Evolutionary conservation across 176 grass and related monocot species (phyloP).

Genomic region (Oryza nivara): DNA sequence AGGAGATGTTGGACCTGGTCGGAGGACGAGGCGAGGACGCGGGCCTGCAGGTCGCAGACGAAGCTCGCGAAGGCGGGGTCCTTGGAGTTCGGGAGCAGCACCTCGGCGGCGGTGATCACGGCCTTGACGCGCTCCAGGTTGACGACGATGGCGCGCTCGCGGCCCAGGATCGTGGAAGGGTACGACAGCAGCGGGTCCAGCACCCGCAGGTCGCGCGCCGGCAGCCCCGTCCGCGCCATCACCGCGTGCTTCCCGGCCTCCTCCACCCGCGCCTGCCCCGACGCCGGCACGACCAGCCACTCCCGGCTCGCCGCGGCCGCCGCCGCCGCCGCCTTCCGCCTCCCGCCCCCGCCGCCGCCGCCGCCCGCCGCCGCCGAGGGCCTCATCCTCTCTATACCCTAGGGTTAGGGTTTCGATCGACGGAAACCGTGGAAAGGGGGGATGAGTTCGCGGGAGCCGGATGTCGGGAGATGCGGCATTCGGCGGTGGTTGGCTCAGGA

Average conservation of each 20-base stretch:
- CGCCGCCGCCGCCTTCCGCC: background rate
- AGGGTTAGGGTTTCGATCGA: too few species aligned
- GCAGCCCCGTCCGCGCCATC: background rate
- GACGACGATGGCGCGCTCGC: constrained; percentile 85
- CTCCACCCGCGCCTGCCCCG: background rate
- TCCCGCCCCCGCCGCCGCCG: background rate
- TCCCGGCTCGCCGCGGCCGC: background rate
- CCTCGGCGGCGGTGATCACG: constrained; percentile 86
- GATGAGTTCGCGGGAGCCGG: too few species aligned
- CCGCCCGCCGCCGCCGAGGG: background rate
- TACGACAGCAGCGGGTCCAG: constrained; percentile 83
- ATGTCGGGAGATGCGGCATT: too few species aligned
- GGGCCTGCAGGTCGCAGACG: constrained; percentile 74
- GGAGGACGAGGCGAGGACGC: constrained; percentile 51
- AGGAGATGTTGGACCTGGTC: background rate
- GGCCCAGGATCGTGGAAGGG: constrained; percentile 90
- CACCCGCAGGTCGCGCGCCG: constrained; percentile 51
- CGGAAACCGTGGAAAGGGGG: too few species aligned
- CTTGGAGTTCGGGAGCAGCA: constrained; percentile 81
- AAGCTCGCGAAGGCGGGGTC: constrained; percentile 75
- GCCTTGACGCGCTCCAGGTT: constrained; percentile 95
- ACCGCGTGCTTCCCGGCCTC: background rate
- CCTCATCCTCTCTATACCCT: too few species aligned
- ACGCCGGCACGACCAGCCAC: background rate
- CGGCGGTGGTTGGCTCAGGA: too few species aligned